Evolutionary conservation across 805 yeast species (phyloP), one percentile per base, ranked within the genome.

Genomic region (Debaryomyces castellii): DNA sequence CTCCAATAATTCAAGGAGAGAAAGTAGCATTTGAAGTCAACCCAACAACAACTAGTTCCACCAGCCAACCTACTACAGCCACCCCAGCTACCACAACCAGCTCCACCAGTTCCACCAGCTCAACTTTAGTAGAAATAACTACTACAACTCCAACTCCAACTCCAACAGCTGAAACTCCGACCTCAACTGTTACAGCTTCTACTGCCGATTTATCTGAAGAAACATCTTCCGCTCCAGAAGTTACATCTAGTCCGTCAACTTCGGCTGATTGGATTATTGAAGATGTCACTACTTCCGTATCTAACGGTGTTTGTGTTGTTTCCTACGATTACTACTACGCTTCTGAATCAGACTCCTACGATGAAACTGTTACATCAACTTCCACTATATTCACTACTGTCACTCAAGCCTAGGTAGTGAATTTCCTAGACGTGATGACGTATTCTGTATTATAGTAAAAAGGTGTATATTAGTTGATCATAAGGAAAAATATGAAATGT

Each of bases 301-400:
- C 63, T 35, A 53, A 57, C 39, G 64, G 67, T 37, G 64, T 66
- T 39, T 64, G 74, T 59, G 42, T 59, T 45, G 69, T 71, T 42
- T 59, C 66, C 58, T 64, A 64, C 57, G 68, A 66, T 57, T 65
- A 69, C 63, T 64, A 66, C 58, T 58, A 49, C 32, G 62, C 61
- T 43, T 59, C 53, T 22, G 66, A 59, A 42, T 51, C 60, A 8
- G 66, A 57, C 22, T 59, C 66, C 24, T 63, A 48, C 30, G 50
- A 52, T 4, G 68, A 63, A 45, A 69, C 75, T 12, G 59, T 66
- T 23, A 71, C 78, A 10, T 59, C 72, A 17, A 64, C 74, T 5
- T 52, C 70, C n/a, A 63, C 75, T 20, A 47, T 67, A 23, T 58
- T 60, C 47, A 51, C 63, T 5, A 65, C 77, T 3, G 62, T 72